A percentile compares a stretch with the other conserved stretches of the same genome.
Conservation (phyloP, 371 early-diverging fungal species). For the Batkoa obscura region DNA sequence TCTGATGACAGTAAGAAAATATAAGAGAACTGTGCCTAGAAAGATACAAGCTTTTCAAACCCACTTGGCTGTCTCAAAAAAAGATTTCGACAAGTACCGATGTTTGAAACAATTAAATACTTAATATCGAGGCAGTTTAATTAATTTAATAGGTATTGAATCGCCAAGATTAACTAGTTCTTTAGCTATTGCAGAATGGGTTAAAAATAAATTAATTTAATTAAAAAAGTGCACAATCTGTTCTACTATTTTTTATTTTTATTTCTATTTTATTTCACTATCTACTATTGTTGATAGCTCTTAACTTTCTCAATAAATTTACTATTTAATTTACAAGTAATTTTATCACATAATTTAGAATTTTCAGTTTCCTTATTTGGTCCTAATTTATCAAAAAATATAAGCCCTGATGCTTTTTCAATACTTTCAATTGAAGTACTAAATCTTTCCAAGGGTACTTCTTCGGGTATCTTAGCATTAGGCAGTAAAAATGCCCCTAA, state of each 20-base stretch:
- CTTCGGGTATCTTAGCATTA: conserved; percentile 48
- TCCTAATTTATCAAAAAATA: conserved; percentile 50
- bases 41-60: too few relatives aligned
- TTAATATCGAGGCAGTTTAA: too few relatives aligned
- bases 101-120: too few relatives aligned
- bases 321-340: conserved; percentile 9
- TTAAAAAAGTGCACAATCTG: too few relatives aligned
- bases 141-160: conserved; percentile 69
- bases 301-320: neutral
- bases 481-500: conserved; percentile 70
- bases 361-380: conserved; percentile 13
- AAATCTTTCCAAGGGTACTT: conserved; percentile 44
- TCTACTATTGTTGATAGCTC: too few relatives aligned
- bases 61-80: too few relatives aligned
- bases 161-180: conserved; percentile 76
- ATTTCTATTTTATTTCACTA: too few relatives aligned
- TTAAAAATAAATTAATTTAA: too few relatives aligned
- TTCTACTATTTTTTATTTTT: too few relatives aligned
- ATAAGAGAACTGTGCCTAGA: too few relatives aligned
- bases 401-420: conserved; percentile 55
- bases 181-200: conserved; percentile 61
- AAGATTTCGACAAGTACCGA: too few relatives aligned
- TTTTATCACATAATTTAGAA: conserved; percentile 15
- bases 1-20: too few relatives aligned
- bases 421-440: conserved; percentile 54